Percentiles rank a stretch among this genome's conserved stretches.
These are phyloP conservation scores for Penicillium sp. DNA, from an alignment of 2,329 filamentous ascomycete genomes.

Conservation along the genomic window DNA sequence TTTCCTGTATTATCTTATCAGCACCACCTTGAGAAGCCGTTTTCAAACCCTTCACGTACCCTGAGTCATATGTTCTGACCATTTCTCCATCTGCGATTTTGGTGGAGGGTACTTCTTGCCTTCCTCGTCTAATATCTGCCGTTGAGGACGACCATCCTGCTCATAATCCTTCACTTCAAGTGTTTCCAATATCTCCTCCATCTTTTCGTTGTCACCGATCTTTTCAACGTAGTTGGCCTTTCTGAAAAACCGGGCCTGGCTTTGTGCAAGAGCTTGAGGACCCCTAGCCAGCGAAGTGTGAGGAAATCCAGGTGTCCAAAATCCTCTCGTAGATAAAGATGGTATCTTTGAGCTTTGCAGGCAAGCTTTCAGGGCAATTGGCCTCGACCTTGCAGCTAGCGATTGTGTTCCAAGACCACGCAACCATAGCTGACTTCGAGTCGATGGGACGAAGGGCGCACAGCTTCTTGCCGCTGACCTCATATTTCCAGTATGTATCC, in stretches of 20 bases:
- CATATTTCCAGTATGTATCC: slow-evolving; percentile 14
- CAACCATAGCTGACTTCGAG: slow-evolving; percentile 11
- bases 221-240: slow-evolving; percentile 27
- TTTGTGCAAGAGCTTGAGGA: slow-evolving; percentile 2
- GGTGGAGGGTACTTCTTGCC: slow-evolving; percentile 31
- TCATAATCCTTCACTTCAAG: slow-evolving; percentile 46
- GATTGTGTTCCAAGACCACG: slow-evolving; percentile 5
- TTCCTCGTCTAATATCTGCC: slow-evolving; percentile 38
- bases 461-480: slow-evolving; percentile 19
- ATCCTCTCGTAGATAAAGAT: background rate
- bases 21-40: background rate
- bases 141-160: slow-evolving; percentile 31
- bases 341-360: background rate
- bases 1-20: slow-evolving; percentile 61
- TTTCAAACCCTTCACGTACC: slow-evolving; percentile 48
- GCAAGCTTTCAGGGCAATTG: slow-evolving; percentile 1
- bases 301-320: background rate
- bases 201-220: slow-evolving; percentile 38
- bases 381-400: slow-evolving; percentile 8
- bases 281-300: background rate
- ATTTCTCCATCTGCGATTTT: slow-evolving; percentile 12
- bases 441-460: slow-evolving; percentile 18
- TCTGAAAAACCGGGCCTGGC: slow-evolving; percentile 24
- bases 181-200: slow-evolving; percentile 45
- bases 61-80: slow-evolving; percentile 63